These are phyloP conservation scores for Solanum corneliomulleri DNA, from an alignment of 257 asterid species.

Conservation along the genomic window DNA sequence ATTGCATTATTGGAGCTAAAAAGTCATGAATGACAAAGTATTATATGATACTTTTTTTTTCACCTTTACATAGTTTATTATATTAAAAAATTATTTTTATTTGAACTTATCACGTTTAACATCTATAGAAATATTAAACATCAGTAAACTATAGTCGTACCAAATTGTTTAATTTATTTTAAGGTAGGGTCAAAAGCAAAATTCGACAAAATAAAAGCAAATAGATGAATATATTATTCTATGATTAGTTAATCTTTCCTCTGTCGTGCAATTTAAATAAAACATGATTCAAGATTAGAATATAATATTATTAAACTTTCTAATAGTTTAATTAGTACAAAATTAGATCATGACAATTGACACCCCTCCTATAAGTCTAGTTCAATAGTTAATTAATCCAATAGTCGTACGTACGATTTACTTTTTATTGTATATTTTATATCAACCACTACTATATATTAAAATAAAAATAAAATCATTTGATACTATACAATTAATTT, in stretches of 20 bases:
- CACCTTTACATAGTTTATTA: no score
- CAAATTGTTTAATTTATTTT: no score
- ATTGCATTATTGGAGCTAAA: background rate
- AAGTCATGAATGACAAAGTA: background rate
- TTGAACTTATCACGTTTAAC: no score
- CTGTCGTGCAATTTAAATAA: background rate
- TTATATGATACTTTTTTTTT: background rate
- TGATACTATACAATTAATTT: background rate
- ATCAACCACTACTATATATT: background rate
- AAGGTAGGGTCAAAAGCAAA: no score
- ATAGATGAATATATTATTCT: background rate
- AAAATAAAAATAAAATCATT: background rate
- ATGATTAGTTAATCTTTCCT: background rate
- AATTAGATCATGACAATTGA: background rate
- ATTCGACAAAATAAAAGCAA: no score
- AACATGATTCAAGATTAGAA: background rate
- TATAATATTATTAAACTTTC: background rate
- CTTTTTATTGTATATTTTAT: background rate
- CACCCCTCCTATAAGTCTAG: background rate
- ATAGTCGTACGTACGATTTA: background rate
- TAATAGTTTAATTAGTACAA: background rate
- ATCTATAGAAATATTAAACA: no score
- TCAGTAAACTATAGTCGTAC: no score
- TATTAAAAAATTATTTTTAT: no score
- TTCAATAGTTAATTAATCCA: background rate